Conservation (phyloP, 306 rosid species). For the Astragalus membranaceus region DNA sequence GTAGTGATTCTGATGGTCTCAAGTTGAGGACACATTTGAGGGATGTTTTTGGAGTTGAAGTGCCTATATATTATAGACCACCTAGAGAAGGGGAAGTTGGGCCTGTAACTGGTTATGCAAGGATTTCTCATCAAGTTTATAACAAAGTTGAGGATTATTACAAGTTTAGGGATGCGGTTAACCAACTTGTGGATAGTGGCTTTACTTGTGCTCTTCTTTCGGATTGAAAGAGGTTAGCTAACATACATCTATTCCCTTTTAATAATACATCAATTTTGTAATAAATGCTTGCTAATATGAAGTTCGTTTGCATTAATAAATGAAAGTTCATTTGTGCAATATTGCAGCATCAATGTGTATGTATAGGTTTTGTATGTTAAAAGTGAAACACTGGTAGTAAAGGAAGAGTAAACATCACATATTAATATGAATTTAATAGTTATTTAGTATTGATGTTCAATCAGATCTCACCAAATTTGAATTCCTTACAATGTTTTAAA, state of each 20-base stretch:
- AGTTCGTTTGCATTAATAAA: background rate
- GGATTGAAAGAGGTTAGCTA: slow-evolving; percentile 53
- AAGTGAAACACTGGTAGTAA: no score
- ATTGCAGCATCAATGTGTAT: no score
- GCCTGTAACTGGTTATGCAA: slow-evolving; percentile 68
- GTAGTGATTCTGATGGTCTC: slow-evolving; percentile 55
- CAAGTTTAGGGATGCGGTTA: slow-evolving; percentile 71
- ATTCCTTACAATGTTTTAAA: no score
- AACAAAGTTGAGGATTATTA: slow-evolving; percentile 73
- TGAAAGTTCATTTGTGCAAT: background rate
- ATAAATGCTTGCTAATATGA: background rate
- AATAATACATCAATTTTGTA: background rate
- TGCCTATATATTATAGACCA: slow-evolving; percentile 66
- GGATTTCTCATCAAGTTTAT: slow-evolving; percentile 91
- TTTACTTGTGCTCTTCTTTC: slow-evolving; percentile 62
- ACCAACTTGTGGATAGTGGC: slow-evolving; percentile 52
- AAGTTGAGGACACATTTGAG: slow-evolving; percentile 64
- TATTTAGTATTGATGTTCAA: no score
- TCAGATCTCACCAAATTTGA: background rate
- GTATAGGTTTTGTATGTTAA: no score
- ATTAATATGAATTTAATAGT: no score
- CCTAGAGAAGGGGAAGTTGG: slow-evolving; percentile 54
- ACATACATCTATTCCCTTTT: background rate
- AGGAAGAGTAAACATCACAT: no score
- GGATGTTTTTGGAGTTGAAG: slow-evolving; percentile 72